These are phyloP conservation scores for Tricholoma sp. DNA, from an alignment of 768 basidiomycete species.

Conservation along the genomic window DNA sequence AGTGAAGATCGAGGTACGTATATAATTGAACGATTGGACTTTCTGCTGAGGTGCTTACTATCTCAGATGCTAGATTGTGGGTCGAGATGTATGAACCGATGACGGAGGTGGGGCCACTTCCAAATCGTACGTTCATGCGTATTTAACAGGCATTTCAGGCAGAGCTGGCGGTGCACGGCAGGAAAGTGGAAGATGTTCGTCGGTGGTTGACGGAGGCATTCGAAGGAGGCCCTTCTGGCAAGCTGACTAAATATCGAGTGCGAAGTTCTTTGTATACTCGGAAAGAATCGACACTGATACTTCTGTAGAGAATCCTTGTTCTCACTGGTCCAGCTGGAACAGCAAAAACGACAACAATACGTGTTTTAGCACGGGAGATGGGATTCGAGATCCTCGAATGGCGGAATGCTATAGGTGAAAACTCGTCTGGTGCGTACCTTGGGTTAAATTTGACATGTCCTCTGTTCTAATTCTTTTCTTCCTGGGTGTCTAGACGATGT, in stretches of 20 bases:
- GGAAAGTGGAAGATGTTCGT: conserved; percentile 74
- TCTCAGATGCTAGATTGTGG: conserved; percentile 44
- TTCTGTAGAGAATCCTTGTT: conserved; percentile 67
- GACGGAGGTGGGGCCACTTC: conserved; percentile 38
- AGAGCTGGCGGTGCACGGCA: conserved; percentile 74
- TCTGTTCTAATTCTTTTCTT: background rate
- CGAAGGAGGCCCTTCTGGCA: conserved; percentile 58
- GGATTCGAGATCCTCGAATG: conserved; percentile 83
- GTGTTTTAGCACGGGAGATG: conserved; percentile 68
- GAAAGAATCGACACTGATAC: background rate
- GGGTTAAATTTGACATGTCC: background rate
- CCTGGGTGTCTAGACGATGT: background rate
- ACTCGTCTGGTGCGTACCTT: conserved; percentile 20
- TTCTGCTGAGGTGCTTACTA: background rate
- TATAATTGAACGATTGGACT: background rate
- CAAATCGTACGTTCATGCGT: background rate
- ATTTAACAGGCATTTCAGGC: conserved; percentile 33
- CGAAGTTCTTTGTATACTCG: conserved; percentile 20
- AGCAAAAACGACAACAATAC: conserved; percentile 85
- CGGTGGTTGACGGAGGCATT: conserved; percentile 73
- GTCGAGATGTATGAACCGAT: conserved; percentile 60
- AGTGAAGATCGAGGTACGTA: conserved; percentile 3
- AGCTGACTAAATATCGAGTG: conserved; percentile 70
- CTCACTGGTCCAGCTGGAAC: conserved; percentile 87
- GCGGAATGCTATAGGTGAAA: conserved; percentile 63